A percentile compares a stretch with the other conserved stretches of the same genome.
These are phyloP conservation scores for Xylariaceae sp. DNA, from an alignment of 2,329 filamentous ascomycete species.

Conservation along the genomic window DNA sequence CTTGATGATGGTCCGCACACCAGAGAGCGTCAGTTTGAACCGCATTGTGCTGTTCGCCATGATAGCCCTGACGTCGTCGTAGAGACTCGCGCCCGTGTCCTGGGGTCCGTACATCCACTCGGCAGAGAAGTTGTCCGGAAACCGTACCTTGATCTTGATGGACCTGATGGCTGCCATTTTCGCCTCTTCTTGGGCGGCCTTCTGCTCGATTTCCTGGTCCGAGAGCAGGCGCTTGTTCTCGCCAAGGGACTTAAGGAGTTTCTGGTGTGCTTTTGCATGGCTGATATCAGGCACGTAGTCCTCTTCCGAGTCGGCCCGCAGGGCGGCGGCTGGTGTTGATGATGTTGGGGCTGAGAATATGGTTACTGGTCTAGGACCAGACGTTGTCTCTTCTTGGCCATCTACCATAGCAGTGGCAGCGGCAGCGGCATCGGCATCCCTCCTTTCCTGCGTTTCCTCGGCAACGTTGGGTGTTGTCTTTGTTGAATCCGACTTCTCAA, in stretches of 20 bases:
- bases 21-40: conserved; percentile 67
- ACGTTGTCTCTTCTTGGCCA: conserved; percentile 17
- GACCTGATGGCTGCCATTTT: conserved; percentile 61
- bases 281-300: conserved; percentile 72
- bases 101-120: conserved; percentile 63
- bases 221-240: conserved; percentile 75
- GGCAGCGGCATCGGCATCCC: conserved; percentile 11
- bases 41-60: conserved; percentile 59
- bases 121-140: conserved; percentile 78
- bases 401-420: conserved; percentile 29
- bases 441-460: not conserved
- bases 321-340: conserved; percentile 70
- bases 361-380: conserved; percentile 49
- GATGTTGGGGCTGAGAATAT: conserved; percentile 74
- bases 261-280: conserved; percentile 71
- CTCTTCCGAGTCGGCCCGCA: conserved; percentile 59
- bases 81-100: conserved; percentile 66
- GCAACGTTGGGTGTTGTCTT: not conserved
- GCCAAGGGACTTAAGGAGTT: conserved; percentile 53
- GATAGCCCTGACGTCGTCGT: conserved; percentile 67
- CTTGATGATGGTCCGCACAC: conserved; percentile 45
- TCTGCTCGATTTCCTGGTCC: conserved; percentile 72
- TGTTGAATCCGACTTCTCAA: conserved; percentile 11
- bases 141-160: conserved; percentile 73
- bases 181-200: conserved; percentile 59